Evolutionary conservation across 2,329 filamentous ascomycete species (phyloP), one percentile per base, ranked within the genome.

Genomic region (Xylariaceae sp.): DNA sequence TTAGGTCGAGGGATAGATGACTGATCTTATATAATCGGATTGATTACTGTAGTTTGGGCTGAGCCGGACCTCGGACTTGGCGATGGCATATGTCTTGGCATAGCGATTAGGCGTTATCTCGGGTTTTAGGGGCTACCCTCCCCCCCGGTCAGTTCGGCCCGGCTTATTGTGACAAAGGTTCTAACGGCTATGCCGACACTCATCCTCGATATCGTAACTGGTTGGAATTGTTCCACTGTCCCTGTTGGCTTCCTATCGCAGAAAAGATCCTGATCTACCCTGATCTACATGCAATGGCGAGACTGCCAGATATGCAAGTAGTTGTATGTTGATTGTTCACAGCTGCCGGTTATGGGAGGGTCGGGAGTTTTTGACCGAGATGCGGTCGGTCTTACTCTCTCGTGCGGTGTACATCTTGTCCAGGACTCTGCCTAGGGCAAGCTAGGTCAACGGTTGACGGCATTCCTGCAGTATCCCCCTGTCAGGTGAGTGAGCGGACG

Each of bases 11-110:
- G 57, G 47, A 53, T 41, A 21, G 40, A 45, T 40, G 44, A 45
- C 9, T 33, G 53, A 53, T 60, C 57, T 60, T 60, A 60, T 60
- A 57, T 60, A 56, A 56, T 52, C 57, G 3, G 4, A 21, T 21
- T 56, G 55, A 61, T 61, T 61, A 61, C 58, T 61, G 58, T 61
- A n/a, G n/a, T n/a, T n/a, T n/a, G n/a, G n/a, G n/a, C n/a, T n/a
- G n/a, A n/a, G n/a, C n/a, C n/a, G n/a, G n/a, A n/a, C n/a, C n/a
- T n/a, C n/a, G n/a, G n/a, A n/a, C n/a, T n/a, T n/a, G n/a, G n/a
- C n/a, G n/a, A n/a, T n/a, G n/a, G n/a, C n/a, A 48, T 39, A 44
- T 29, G 17, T 23, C 28, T 45, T 47, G 47, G 36, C 29, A 37
- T 8, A 29, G 16, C 24, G 29, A 21, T 12, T 28, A 29, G 47